Evolutionary conservation across 2,329 filamentous ascomycete species (phyloP), one percentile per base, ranked within the genome.

Genomic region (Pseudogymnoascus sp.): DNA sequence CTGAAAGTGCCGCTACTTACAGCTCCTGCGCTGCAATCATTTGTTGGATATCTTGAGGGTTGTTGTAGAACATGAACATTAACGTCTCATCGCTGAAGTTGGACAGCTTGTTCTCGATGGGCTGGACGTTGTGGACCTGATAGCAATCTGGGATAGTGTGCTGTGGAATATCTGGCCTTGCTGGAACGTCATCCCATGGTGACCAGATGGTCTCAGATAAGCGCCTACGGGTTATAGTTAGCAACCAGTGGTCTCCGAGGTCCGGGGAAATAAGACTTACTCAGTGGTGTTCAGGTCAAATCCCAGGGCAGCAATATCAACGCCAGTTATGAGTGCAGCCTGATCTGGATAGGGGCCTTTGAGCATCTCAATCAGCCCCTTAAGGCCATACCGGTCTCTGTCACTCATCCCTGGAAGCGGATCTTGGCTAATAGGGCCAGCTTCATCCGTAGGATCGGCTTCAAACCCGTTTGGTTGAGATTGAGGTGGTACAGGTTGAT

Each of bases 21-120:
- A 88, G 76, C 71, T 88, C 84, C 42, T 80, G 76, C 0, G 86
- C 85, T 2, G 86, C 86, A 75, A 86, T 76, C 59, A 85, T 81
- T 71, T 88, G 86, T 72, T 86, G 84, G 37, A 82, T 71, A 69
- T 88, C 85, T 51, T 81, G 78, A 6, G 86, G 83, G 65, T 83
- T 86, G 73, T 83, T 86, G 73, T 88, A 88, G 70, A 88, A 88
- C 67, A 88, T 88, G 80, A 83, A 87, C 73, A 88, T 84, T 59
- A 88, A 75, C 0, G 86, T 87, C 73, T 88, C 86, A 67, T 88
- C 86, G 68, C 87, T 87, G 74, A 88, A 87, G 67, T 81, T 86
- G 42, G 78, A 78, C 60, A 88, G 85, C 73, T 88, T 88, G 68
- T 80, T 84, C 66, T 87, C 84, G 62, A 88, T 81, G 2, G 83